Base-by-base conservation (phyloP, 768 basidiomycete genomes). In the Mrakia blollopis region DNA sequence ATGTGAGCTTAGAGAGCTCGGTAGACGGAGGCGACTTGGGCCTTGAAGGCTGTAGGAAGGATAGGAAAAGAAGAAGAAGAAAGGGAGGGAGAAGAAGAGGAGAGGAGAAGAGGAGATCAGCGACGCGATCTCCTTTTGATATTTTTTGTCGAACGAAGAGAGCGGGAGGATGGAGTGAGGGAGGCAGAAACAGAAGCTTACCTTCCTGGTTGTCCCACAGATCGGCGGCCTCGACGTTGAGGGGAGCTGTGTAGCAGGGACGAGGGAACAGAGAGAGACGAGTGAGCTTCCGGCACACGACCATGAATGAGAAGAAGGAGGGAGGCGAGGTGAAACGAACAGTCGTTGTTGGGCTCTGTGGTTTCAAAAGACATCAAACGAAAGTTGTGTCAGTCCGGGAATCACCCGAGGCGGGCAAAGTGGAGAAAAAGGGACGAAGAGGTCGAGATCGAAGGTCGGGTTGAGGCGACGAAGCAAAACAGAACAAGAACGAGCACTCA, bases 331-430 rank as follows among this genome's bases (percentile, higher is more conserved):
- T 3, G 63, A 65, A 30, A 41, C 65, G 9, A 21, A 68, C 65
- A 94, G 23, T 91, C 91, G 82, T 94, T 95, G 86, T 96, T 95
- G 37, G 93, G 94, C 83, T 96, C 93, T 93, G 52, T 54, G 80
- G 68, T 39, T 75, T n/a, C 5, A 37, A 23, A 23, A 44, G 28
- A 71, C 0, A n/a, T 52, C 28, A 11, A 32, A 5, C n/a, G 41
- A 25, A n/a, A n/a, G n/a, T n/a, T n/a, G n/a, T n/a, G n/a, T n/a
- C n/a, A n/a, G n/a, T n/a, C n/a, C n/a, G n/a, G n/a, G n/a, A n/a
- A n/a, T n/a, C n/a, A n/a, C n/a, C n/a, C n/a, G n/a, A n/a, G n/a
- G n/a, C n/a, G n/a, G 25, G 25, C 41, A 69, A 37, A 6, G n/a
- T 14, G 13, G 37, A 4, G 41, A 10, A n/a, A 7, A 47, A 41